phyloP scores from a whole-genome alignment of 305 asterid genomes.

The Nicotiana rustica region DNA sequence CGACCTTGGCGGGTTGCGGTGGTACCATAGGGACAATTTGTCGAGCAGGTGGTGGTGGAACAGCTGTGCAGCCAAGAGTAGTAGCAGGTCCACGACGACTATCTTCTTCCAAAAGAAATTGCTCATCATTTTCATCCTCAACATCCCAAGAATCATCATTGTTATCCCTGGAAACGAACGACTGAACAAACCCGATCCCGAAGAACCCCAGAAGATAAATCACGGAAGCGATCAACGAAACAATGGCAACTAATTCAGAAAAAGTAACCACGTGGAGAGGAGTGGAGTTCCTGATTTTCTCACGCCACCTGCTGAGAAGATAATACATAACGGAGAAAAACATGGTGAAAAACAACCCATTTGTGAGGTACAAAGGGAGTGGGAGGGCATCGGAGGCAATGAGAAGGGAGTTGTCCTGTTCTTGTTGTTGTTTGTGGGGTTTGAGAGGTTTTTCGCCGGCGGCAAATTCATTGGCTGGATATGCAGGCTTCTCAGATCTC shows the following conservation, averaged over 20 bases:
- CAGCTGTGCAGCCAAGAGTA: conserved; percentile 22
- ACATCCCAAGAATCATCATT: conserved; percentile 37
- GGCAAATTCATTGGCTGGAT: conserved; percentile 21
- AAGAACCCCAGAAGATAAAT: conserved; percentile 39
- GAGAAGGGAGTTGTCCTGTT: background rate
- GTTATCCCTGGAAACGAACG: conserved; percentile 9
- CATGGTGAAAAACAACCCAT: conserved; percentile 37
- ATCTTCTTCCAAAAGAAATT: conserved; percentile 26
- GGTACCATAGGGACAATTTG: background rate
- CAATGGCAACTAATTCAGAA: conserved; percentile 40
- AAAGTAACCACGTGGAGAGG: conserved; percentile 41
- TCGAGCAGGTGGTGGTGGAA: conserved; percentile 29
- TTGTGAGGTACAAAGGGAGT: conserved; percentile 37
- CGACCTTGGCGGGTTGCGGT: conserved; percentile 25
- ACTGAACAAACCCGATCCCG: conserved; percentile 39
- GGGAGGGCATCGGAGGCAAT: conserved; percentile 37
- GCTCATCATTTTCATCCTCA: conserved; percentile 35
- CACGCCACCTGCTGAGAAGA: conserved; percentile 41
- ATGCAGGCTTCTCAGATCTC: conserved; percentile 34
- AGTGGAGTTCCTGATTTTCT: conserved; percentile 39
- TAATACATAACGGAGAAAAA: conserved; percentile 42
- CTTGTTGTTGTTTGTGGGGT: conserved; percentile 31
- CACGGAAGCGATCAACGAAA: conserved; percentile 31
- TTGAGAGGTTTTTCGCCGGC: conserved; percentile 42
- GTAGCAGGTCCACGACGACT: conserved; percentile 22